phyloP scores from a whole-genome alignment of 306 rosid genomes.

The Coriaria nepalensis region DNA sequence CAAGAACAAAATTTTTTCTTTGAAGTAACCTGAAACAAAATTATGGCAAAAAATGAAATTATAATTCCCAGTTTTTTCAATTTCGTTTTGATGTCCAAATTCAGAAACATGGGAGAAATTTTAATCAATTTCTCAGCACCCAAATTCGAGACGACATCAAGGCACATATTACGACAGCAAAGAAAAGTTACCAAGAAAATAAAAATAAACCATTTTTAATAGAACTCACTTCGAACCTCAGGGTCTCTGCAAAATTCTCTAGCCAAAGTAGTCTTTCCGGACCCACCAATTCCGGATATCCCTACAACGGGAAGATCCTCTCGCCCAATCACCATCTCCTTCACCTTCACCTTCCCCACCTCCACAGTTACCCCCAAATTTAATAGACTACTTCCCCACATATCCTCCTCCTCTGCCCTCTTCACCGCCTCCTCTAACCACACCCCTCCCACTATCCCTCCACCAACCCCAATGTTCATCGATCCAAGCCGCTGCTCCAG shows the following conservation, averaged over 20 bases:
- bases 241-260: slow-evolving; percentile 55
- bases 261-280: slow-evolving; percentile 88
- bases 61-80: no score
- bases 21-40: slow-evolving; percentile 55
- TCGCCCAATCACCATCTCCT: slow-evolving; percentile 36
- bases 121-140: no score
- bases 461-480: slow-evolving; percentile 51
- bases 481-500: slow-evolving; percentile 46
- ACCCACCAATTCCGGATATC: slow-evolving; percentile 77
- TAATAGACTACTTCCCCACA: slow-evolving; percentile 23
- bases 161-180: no score
- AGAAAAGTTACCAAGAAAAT: background rate
- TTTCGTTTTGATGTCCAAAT: no score
- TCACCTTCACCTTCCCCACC: slow-evolving; percentile 54
- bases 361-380: slow-evolving; percentile 38
- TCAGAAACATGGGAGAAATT: no score
- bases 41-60: no score
- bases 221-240: slow-evolving; percentile 54
- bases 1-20: slow-evolving; percentile 55
- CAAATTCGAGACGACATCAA: no score
- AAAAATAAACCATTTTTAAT: no score
- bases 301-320: slow-evolving; percentile 42
- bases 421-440: slow-evolving; percentile 64
- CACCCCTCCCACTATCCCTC: slow-evolving; percentile 19
- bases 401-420: slow-evolving; percentile 39